Percentiles rank a stretch among this genome's conserved stretches.
These are phyloP conservation scores for Porphyrellus sp. DNA, from an alignment of 1,284 basidiomycete genomes.

Conservation along the genomic window DNA sequence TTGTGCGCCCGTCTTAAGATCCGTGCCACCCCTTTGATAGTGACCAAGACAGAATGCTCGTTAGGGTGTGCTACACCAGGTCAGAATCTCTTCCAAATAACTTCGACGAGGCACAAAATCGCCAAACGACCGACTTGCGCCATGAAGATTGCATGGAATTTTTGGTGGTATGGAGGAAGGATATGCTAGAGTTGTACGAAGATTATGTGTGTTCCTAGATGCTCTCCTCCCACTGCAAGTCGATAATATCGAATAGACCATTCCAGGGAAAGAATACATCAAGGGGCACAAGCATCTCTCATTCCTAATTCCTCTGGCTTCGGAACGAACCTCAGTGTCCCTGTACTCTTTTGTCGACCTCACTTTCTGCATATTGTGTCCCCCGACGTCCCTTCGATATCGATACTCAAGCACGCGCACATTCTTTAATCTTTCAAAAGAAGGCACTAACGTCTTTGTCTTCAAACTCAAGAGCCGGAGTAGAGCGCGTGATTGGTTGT, in stretches of 20 bases:
- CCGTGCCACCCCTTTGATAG: slow-evolving; percentile 14
- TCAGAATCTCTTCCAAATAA: slow-evolving; percentile 46
- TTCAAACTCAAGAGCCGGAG: slow-evolving; percentile 73
- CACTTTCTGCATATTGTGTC: slow-evolving; percentile 73
- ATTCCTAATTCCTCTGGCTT: slow-evolving; percentile 65
- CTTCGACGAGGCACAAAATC: slow-evolving; percentile 70
- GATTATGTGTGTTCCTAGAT: slow-evolving; percentile 61
- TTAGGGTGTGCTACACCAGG: slow-evolving; percentile 65
- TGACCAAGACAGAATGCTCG: slow-evolving; percentile 75
- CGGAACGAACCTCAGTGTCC: slow-evolving; percentile 60
- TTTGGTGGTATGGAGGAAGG: slow-evolving; percentile 74
- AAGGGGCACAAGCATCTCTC: slow-evolving; percentile 65
- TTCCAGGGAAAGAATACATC: slow-evolving; percentile 60
- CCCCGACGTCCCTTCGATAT: slow-evolving; percentile 45
- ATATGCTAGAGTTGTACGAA: slow-evolving; percentile 73
- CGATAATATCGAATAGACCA: slow-evolving; percentile 42
- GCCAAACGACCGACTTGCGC: slow-evolving; percentile 58
- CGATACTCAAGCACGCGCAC: slow-evolving; percentile 41
- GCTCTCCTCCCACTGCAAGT: background rate
- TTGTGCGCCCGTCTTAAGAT: slow-evolving; percentile 10
- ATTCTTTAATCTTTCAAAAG: slow-evolving; percentile 46
- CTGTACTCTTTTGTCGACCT: slow-evolving; percentile 80
- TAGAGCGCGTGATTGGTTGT: slow-evolving; percentile 77
- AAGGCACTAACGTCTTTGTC: slow-evolving; percentile 76
- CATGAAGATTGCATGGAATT: slow-evolving; percentile 74